Evolutionary conservation across 495 filamentous ascomycete species (phyloP).

Genomic region (Penicillium crystallinum): DNA sequence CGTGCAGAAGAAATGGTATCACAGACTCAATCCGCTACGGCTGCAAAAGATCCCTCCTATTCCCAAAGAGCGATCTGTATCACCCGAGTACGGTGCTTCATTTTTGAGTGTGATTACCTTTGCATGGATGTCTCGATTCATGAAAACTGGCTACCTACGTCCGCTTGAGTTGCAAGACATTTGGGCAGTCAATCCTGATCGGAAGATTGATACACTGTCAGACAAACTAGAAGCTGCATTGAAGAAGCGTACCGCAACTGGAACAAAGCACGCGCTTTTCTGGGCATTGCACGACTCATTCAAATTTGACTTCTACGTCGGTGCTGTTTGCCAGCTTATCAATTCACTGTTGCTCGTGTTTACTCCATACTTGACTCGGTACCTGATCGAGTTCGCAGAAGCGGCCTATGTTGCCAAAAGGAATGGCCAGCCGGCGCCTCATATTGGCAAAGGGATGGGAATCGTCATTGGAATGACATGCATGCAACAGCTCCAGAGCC

Average conservation of each 20-base stretch:
- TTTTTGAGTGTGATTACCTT: constrained; percentile 52
- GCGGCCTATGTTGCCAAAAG: constrained; percentile 62
- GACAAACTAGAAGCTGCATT: constrained; percentile 61
- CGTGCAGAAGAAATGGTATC: constrained; percentile 44
- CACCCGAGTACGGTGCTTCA: constrained; percentile 47
- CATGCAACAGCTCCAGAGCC: constrained; percentile 69
- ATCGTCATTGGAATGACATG: constrained; percentile 67
- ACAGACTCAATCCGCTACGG: constrained; percentile 52
- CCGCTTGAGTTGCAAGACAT: constrained; percentile 79
- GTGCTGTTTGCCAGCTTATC: constrained; percentile 66
- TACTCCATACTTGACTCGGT: constrained; percentile 66
- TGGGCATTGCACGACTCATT: constrained; percentile 85
- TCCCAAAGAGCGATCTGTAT: constrained; percentile 44
- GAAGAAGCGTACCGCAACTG: constrained; percentile 48
- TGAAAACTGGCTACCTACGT: constrained; percentile 69
- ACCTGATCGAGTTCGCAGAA: constrained; percentile 69
- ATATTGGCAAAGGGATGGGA: constrained; percentile 60
- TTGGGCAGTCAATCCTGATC: constrained; percentile 77
- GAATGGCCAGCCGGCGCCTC: not conserved
- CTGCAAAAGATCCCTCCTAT: constrained; percentile 38
- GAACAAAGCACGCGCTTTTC: constrained; percentile 69
- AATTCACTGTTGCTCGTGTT: constrained; percentile 67
- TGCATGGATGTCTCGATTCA: constrained; percentile 59
- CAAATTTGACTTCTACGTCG: constrained; percentile 76
- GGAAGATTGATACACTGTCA: constrained; percentile 62